phyloP scores from a whole-genome alignment of 345 rosid genomes.

The Erodium maritimum region DNA sequence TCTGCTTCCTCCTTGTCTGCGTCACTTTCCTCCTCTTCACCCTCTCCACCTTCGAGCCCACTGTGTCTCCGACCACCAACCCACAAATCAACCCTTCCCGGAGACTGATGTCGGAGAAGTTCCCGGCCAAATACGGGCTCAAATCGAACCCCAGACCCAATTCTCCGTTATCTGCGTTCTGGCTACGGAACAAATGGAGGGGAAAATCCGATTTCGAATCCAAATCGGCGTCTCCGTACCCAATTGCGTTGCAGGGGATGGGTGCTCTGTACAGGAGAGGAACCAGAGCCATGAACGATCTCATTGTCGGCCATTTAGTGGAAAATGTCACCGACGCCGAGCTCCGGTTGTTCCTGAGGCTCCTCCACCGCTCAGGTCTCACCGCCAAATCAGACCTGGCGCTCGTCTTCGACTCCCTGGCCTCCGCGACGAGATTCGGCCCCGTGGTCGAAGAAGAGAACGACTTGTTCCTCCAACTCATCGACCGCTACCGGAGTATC shows the following conservation, averaged over 20 bases:
- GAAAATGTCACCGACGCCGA: slow-evolving; percentile 45
- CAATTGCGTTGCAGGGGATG: slow-evolving; percentile 57
- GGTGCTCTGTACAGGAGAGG: slow-evolving; percentile 52
- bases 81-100: background rate
- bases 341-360: slow-evolving; percentile 48
- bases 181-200: background rate
- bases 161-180: slow-evolving; percentile 6
- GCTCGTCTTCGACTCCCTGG: slow-evolving; percentile 33
- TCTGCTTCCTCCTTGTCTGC: slow-evolving; percentile 57
- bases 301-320: slow-evolving; percentile 46
- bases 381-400: slow-evolving; percentile 55
- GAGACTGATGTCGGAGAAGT: background rate
- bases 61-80: background rate
- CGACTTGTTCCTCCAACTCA: slow-evolving; percentile 50
- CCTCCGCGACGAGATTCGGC: slow-evolving; percentile 17
- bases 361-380: slow-evolving; percentile 59
- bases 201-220: background rate
- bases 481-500: slow-evolving; percentile 15
- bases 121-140: slow-evolving; percentile 10
- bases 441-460: slow-evolving; percentile 50
- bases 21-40: slow-evolving; percentile 71
- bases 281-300: slow-evolving; percentile 40
- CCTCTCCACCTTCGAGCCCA: slow-evolving; percentile 80
- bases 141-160: background rate
- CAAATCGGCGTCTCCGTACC: too few species aligned